Conservation (phyloP, 140 eudicot genomes). For the Anethum foeniculum region DNA sequence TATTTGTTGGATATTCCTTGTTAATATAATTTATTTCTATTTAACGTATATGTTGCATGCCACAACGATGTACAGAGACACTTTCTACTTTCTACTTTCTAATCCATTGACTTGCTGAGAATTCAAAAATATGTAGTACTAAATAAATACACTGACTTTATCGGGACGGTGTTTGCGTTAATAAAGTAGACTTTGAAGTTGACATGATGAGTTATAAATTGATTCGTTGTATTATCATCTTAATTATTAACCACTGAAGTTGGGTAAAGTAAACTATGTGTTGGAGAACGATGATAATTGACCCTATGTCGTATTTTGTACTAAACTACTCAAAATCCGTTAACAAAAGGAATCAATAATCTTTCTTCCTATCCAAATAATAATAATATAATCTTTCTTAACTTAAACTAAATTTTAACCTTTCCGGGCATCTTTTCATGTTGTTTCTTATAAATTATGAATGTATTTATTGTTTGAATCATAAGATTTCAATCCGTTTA, state of each 20-base stretch:
- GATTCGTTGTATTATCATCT: neutral
- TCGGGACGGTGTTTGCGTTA: neutral
- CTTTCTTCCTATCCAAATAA: too few species aligned
- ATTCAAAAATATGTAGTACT: neutral
- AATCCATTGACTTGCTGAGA: neutral
- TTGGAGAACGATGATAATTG: neutral
- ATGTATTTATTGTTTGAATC: too few species aligned
- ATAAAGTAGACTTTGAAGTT: neutral
- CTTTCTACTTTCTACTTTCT: neutral
- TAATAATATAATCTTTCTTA: neutral
- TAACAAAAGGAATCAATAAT: neutral
- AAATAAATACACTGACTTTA: neutral
- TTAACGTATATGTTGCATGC: neutral
- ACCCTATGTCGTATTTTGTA: neutral
- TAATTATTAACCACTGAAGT: neutral
- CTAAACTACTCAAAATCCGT: neutral
- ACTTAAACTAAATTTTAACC: neutral
- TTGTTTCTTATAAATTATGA: too few species aligned
- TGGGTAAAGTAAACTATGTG: neutral
- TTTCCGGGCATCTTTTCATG: too few species aligned
- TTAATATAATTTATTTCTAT: neutral
- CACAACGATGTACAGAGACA: neutral
- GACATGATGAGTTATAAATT: neutral
- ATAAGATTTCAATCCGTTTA: too few species aligned
- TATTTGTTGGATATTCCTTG: neutral